phyloP scores from a whole-genome alignment of 805 yeast species.

The Myxozyma monticola region DNA sequence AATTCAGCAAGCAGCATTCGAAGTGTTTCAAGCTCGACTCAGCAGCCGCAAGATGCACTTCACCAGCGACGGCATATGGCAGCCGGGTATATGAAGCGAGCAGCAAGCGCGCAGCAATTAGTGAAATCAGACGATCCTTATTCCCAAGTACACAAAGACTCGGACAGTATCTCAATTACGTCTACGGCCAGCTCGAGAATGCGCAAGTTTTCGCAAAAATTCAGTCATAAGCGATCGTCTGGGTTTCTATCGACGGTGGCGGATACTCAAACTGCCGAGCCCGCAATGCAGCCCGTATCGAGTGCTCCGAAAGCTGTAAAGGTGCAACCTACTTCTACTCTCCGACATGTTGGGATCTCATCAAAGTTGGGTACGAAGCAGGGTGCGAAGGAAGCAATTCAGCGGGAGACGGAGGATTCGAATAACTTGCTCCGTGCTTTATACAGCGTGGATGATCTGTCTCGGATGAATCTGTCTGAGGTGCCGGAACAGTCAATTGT shows the following conservation, averaged over 20 bases:
- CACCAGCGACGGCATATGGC: constrained; percentile 23
- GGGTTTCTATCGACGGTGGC: constrained; percentile 3
- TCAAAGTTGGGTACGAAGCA: constrained; percentile 1
- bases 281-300: not conserved
- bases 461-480: constrained; percentile 3
- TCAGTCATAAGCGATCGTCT: constrained; percentile 8
- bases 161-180: constrained; percentile 5
- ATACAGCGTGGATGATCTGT: constrained; percentile 3
- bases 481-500: too few species aligned
- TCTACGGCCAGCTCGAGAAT: constrained; percentile 9
- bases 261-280: not conserved
- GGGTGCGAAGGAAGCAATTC: not conserved
- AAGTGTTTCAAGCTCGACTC: not conserved
- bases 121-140: not conserved
- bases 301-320: not conserved
- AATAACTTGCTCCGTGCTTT: constrained; percentile 2
- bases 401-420: not conserved
- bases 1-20: not conserved
- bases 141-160: constrained; percentile 2
- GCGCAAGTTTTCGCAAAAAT: constrained; percentile 17
- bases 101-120: constrained; percentile 7
- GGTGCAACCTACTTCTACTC: constrained; percentile 1
- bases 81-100: constrained; percentile 14
- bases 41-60: constrained; percentile 5
- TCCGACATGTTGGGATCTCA: constrained; percentile 5